Conservation (phyloP, 768 basidiomycete genomes). For the Mycena maculata region DNA sequence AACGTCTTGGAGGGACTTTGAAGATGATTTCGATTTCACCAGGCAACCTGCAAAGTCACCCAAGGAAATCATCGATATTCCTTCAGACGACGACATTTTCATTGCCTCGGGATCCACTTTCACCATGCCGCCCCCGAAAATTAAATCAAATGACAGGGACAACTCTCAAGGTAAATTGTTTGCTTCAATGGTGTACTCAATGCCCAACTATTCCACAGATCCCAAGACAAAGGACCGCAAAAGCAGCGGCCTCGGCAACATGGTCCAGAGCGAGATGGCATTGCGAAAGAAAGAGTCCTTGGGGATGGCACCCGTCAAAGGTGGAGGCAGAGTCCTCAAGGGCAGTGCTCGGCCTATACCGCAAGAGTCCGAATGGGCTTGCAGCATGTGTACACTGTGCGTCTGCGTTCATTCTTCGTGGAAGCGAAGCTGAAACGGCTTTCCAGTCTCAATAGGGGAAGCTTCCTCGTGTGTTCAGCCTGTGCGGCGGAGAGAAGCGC, state of each 20-base stretch:
- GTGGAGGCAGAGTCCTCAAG: slow-evolving; percentile 41
- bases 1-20: slow-evolving; percentile 58
- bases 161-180: neutral
- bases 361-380: slow-evolving; percentile 56
- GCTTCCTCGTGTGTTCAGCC: slow-evolving; percentile 70
- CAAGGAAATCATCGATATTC: slow-evolving; percentile 5
- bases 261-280: slow-evolving; percentile 58
- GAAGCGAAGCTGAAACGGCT: slow-evolving; percentile 19
- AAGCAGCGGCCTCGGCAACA: slow-evolving; percentile 44
- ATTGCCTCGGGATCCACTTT: slow-evolving; percentile 47
- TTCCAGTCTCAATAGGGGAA: slow-evolving; percentile 61
- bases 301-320: slow-evolving; percentile 52
- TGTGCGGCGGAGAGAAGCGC: slow-evolving; percentile 55
- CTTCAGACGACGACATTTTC: slow-evolving; percentile 42
- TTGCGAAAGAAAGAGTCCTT: slow-evolving; percentile 57
- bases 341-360: slow-evolving; percentile 5
- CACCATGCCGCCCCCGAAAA: slow-evolving; percentile 13
- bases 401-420: slow-evolving; percentile 37
- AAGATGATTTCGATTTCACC: slow-evolving; percentile 63
- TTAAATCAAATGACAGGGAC: neutral
- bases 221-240: neutral
- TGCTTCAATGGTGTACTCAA: neutral
- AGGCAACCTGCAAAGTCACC: slow-evolving; percentile 10
- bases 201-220: neutral
- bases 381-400: slow-evolving; percentile 74